Evolutionary conservation across 73 alveolate genomes (phyloP).

Genomic region (Paramecium biaurelia): DNA sequence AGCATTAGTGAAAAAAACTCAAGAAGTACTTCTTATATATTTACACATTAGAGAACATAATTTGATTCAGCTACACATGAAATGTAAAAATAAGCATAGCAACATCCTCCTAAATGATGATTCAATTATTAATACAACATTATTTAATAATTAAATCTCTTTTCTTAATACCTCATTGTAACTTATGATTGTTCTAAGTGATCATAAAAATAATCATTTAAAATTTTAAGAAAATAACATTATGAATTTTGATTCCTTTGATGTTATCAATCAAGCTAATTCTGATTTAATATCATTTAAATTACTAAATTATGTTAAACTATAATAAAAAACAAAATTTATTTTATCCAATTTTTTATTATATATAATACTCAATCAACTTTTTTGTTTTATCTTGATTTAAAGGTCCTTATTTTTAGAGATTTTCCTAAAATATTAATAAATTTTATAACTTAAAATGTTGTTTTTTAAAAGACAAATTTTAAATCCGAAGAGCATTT

Average conservation of each 20-base stretch:
- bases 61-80: constrained; percentile 15
- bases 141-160: neutral
- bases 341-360: neutral
- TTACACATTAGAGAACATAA: neutral
- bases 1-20: neutral
- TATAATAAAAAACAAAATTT: too few relatives aligned
- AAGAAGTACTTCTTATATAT: neutral
- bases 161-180: neutral
- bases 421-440: too few relatives aligned
- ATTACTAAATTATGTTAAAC: neutral
- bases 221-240: neutral
- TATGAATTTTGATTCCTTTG: neutral
- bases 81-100: neutral
- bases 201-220: neutral
- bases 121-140: neutral
- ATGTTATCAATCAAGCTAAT: neutral
- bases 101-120: constrained; percentile 8
- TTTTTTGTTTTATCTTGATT: too few relatives aligned
- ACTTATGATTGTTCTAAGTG: neutral
- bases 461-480: too few relatives aligned
- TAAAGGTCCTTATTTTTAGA: too few relatives aligned
- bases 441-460: too few relatives aligned
- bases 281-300: neutral
- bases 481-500: too few relatives aligned
- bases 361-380: too few relatives aligned